These are phyloP conservation scores for Mucor sp. DNA, from an alignment of 371 early-diverging fungal genomes.

Conservation along the genomic window DNA sequence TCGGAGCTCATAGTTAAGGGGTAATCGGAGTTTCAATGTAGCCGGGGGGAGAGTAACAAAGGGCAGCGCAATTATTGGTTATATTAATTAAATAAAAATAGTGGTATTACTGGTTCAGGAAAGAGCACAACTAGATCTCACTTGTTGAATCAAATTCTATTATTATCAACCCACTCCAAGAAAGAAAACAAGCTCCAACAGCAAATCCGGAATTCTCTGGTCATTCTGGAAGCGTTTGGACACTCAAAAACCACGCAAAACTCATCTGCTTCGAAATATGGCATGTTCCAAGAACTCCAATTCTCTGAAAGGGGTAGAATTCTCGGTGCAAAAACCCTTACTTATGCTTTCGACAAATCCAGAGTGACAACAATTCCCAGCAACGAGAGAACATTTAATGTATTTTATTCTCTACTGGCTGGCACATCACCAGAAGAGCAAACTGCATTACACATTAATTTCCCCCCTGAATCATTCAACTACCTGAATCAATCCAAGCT, in stretches of 20 bases:
- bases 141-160: slow-evolving; percentile 61
- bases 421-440: slow-evolving; percentile 62
- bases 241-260: slow-evolving; percentile 62
- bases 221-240: slow-evolving; percentile 72
- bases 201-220: slow-evolving; percentile 54
- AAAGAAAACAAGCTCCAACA: slow-evolving; percentile 65
- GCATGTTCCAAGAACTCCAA: slow-evolving; percentile 80
- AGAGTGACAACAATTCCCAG: slow-evolving; percentile 60
- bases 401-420: slow-evolving; percentile 79
- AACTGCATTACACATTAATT: slow-evolving; percentile 56
- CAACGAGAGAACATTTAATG: slow-evolving; percentile 80
- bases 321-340: slow-evolving; percentile 77
- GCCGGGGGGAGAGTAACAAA: slow-evolving; percentile 5
- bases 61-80: slow-evolving; percentile 25
- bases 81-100: slow-evolving; percentile 23
- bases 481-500: slow-evolving; percentile 50
- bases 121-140: slow-evolving; percentile 69
- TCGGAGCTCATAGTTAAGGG: slow-evolving; percentile 2
- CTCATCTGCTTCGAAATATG: slow-evolving; percentile 69
- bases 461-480: slow-evolving; percentile 50
- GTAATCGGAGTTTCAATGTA: not conserved
- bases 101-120: slow-evolving; percentile 78
- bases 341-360: slow-evolving; percentile 82
- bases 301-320: slow-evolving; percentile 79
- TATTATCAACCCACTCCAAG: slow-evolving; percentile 57